Conservation (phyloP, 768 basidiomycete species). For the Termitomyces sp. region DNA sequence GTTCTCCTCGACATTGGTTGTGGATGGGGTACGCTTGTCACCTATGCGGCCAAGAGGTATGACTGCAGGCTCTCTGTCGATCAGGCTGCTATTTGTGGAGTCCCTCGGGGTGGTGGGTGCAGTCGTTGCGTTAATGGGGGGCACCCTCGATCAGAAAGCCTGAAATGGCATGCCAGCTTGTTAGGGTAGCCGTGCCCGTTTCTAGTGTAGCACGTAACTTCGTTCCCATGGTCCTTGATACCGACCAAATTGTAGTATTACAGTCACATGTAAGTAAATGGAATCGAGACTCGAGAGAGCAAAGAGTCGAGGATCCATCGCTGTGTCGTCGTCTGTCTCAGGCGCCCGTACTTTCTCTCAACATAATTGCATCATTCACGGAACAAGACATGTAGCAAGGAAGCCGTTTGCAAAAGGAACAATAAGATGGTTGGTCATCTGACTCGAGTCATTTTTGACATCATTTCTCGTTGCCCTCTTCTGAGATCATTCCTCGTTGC, state of each 20-base stretch:
- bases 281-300: no score
- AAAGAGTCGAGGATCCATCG: no score
- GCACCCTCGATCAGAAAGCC: no score
- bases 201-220: no score
- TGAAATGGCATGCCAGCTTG: no score
- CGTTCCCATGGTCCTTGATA: neutral
- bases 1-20: slow-evolving; percentile 75
- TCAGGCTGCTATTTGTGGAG: slow-evolving; percentile 66
- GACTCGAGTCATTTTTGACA: no score
- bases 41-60: slow-evolving; percentile 96
- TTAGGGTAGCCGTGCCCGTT: no score
- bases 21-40: slow-evolving; percentile 94
- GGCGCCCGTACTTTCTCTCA: neutral
- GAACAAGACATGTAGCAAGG: neutral
- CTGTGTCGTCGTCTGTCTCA: neutral
- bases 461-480: neutral
- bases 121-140: no score
- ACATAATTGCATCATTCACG: neutral
- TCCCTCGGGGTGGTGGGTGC: no score
- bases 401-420: neutral
- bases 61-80: slow-evolving; percentile 90
- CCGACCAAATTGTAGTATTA: neutral
- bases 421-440: neutral
- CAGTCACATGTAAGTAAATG: no score
- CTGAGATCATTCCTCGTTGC: neutral